Conservation (phyloP, 345 rosid genomes). For the Hypericum perforatum region DNA sequence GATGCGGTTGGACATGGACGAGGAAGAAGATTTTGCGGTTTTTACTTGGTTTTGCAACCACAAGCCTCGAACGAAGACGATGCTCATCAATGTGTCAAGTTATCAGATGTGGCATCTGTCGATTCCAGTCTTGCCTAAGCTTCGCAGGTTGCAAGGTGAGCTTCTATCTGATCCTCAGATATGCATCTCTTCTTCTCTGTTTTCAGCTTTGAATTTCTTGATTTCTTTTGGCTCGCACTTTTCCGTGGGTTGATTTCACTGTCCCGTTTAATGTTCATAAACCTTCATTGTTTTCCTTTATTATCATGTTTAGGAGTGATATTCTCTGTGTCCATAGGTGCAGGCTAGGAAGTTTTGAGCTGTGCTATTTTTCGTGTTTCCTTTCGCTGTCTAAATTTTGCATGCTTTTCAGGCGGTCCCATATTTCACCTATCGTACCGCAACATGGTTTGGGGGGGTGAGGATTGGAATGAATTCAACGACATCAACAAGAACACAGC, state of each 20-base stretch:
- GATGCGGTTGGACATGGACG: constrained; percentile 85
- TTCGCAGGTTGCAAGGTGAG: constrained; percentile 95
- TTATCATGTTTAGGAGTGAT: too few species aligned
- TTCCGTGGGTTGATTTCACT: background rate
- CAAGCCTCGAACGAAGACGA: constrained; percentile 93
- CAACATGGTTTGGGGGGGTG: constrained; percentile 99
- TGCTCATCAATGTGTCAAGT: constrained; percentile 95
- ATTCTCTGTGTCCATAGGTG: too few species aligned
- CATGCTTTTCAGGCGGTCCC: constrained; percentile 65
- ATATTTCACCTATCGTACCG: constrained; percentile 95
- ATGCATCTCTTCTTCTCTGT: constrained; percentile 6
- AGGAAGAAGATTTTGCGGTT: constrained; percentile 97
- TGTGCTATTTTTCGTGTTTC: too few species aligned
- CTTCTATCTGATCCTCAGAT: constrained; percentile 96
- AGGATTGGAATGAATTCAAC: constrained; percentile 99
- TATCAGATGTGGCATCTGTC: constrained; percentile 98
- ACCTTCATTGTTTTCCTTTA: too few species aligned
- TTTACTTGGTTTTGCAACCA: constrained; percentile 97
- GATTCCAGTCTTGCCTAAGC: constrained; percentile 95
- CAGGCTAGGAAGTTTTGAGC: too few species aligned
- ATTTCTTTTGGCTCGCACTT: background rate
- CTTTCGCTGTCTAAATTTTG: background rate
- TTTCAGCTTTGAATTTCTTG: background rate
- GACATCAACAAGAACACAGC: constrained; percentile 98
- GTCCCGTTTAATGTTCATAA: too few species aligned